These are phyloP conservation scores for Gautieria morchelliformis DNA, from an alignment of 768 basidiomycete genomes.

Conservation along the genomic window DNA sequence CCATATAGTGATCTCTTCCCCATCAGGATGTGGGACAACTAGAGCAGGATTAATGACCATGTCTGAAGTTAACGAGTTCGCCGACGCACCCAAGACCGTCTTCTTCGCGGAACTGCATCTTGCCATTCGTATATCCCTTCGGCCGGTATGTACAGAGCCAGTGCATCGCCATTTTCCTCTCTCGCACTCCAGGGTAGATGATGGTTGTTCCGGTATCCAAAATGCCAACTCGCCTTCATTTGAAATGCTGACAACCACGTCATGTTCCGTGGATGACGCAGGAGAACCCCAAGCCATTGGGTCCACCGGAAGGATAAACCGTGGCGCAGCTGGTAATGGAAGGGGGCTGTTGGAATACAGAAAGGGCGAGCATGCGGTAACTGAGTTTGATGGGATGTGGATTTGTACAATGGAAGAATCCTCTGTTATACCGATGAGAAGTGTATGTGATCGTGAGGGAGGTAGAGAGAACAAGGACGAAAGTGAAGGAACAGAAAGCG, in stretches of 20 bases:
- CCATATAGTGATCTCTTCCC: constrained; percentile 88
- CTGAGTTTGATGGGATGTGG: constrained; percentile 24
- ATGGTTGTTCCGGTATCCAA: constrained; percentile 56
- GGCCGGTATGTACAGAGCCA: constrained; percentile 64
- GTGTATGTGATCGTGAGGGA: constrained; percentile 39
- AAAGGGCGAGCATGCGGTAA: constrained; percentile 28
- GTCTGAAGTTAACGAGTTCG: constrained; percentile 3
- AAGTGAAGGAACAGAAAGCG: constrained; percentile 38
- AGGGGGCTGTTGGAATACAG: constrained; percentile 42
- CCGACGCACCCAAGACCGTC: constrained; percentile 66
- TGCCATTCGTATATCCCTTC: constrained; percentile 55
- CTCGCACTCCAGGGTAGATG: constrained; percentile 7
- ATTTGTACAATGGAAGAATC: constrained; percentile 52
- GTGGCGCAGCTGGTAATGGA: constrained; percentile 37
- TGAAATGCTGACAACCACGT: constrained; percentile 73
- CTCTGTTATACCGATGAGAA: constrained; percentile 58
- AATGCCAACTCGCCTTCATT: constrained; percentile 74
- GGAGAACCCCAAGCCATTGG: constrained; percentile 72
- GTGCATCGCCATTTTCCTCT: constrained; percentile 49
- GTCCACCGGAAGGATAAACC: constrained; percentile 66
- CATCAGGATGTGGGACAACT: constrained; percentile 55
- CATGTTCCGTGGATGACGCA: constrained; percentile 28
- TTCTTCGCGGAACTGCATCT: constrained; percentile 89
- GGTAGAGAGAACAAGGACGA: constrained; percentile 60
- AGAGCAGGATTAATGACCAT: neutral